A percentile compares a stretch with the other conserved stretches of the same genome.
These are phyloP conservation scores for Suillus discolor DNA, from an alignment of 768 basidiomycete genomes.

Conservation along the genomic window DNA sequence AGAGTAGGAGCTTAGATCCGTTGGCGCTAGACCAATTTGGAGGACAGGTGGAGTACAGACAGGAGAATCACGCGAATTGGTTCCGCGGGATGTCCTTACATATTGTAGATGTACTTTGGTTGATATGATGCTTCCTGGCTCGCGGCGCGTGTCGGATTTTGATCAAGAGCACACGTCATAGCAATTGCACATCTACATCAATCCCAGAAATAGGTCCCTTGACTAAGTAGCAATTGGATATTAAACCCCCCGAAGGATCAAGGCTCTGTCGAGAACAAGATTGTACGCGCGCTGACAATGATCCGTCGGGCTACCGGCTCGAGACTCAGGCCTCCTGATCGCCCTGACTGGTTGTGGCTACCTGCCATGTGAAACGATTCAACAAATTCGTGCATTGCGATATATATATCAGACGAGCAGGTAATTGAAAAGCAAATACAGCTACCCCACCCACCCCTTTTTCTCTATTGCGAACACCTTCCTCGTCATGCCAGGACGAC, in stretches of 20 bases:
- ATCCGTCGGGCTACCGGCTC: background rate
- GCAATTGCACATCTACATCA: background rate
- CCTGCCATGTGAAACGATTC: constrained; percentile 13
- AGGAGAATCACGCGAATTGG: too few species aligned
- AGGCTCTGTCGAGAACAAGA: too few species aligned
- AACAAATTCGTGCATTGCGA: constrained; percentile 32
- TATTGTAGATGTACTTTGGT: too few species aligned
- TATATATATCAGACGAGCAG: constrained; percentile 34
- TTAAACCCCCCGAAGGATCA: too few species aligned
- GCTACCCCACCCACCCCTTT: constrained; percentile 18
- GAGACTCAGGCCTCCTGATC: background rate
- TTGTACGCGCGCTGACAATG: background rate
- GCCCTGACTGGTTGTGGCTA: background rate
- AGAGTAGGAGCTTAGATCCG: too few species aligned
- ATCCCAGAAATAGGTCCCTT: background rate
- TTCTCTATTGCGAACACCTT: constrained; percentile 17
- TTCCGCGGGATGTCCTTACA: too few species aligned
- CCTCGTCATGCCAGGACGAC: constrained; percentile 17
- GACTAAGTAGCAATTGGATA: background rate
- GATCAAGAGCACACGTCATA: background rate
- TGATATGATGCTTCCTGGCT: too few species aligned
- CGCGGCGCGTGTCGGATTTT: background rate
- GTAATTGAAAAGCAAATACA: constrained; percentile 27
- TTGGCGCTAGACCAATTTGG: too few species aligned
- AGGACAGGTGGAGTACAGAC: too few species aligned